Evolutionary conservation across 371 early-diverging fungal genomes (phyloP), one percentile per base, ranked within the genome.

Genomic region (Actinomortierella wolfii): DNA sequence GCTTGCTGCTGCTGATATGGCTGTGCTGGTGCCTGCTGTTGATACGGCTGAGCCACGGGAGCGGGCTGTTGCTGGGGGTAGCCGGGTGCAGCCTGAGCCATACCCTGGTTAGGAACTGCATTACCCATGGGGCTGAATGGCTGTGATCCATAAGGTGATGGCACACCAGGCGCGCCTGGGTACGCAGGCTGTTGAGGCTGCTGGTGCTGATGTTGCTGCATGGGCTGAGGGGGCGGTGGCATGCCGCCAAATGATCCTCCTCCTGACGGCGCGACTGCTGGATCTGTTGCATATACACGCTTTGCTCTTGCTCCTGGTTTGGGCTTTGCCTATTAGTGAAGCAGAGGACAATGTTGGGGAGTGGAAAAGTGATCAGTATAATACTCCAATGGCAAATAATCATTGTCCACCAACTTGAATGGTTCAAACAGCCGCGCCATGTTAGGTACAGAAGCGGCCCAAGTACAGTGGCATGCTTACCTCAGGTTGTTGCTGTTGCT

Each of bases 281-380:
- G 63, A 48, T 69, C 70, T 0, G 70, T 18, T 8, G 57, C 70
- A 43, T 59, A 69, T 13, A 64, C 70, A 8, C 70, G 70, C 39
- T 69, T 69, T 4, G 70, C 60, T 42, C 70, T 64, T 49, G 74
- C 67, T 48, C 67, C 74, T 45, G 64, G 41, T 42, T 73, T 73
- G 23, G 74, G 58, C 42, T 67, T 73, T n/a, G 40, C 48, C 74
- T 73, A 54, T 23, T 8, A 23, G 21, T 9, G 15, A n/a, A 28
- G 15, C 26, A 24, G 25, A 8, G 14, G 21, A 11, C 3, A 47
- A 8, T 47, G 21, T 21, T 9, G 34, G 11, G 34, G 34, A 11
- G 34, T 4, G 34, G 11, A 34, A 34, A 34, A 34, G 34, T 34
- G 34, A 4, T 34, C 34, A 11, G 34, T n/a, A n/a, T n/a, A n/a